Evolutionary conservation across 2,329 filamentous ascomycete genomes (phyloP), one percentile per base, ranked within the genome.

Genomic region (Penicillium brasilianum): DNA sequence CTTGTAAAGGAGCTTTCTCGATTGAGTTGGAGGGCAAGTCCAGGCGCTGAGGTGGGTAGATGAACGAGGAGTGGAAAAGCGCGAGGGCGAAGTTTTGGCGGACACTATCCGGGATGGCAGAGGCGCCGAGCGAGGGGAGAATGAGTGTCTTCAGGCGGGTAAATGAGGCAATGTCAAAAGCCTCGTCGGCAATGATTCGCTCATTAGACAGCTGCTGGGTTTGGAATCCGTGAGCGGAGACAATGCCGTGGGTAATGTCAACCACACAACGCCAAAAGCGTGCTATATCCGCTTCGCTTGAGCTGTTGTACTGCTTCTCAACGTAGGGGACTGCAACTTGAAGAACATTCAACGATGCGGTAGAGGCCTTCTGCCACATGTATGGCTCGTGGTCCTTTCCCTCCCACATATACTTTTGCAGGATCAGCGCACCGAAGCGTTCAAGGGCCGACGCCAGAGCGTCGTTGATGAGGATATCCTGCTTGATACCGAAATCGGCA

Each of bases 331-430:
- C 79, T 0, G 89, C 86, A 0, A 87, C 82, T 57, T 87, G 82
- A 0, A 96, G 78, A 18, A 97, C 84, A 3, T 85, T 82, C 18
- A 97, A 78, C 1, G 86, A 84, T 0, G 89, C 87, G 4, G 84
- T 87, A 0, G 91, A 96, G 2, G 93, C 91, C 56, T 90, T 87
- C 63, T 87, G 88, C 95, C 95, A 99, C 0, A 93, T 84, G 55
- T 88, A 84, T 0, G 84, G 81, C 14, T 87, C 86, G 71, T 89
- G 93, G 16, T 91, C 91, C 59, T 88, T 84, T 14, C 88, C 86
- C 5, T 85, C 81, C 77, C 93, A 96, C 49, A 83, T 81, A 73
- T 98, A 98, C 72, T 97, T 98, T 25, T 92, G 84, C 2, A 82
- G 76, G 55, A 98, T 89, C 0, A 93, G 88, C 50, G 82, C 85